Conservation (phyloP, 495 filamentous ascomycete species). For the Physcia stellaris region DNA sequence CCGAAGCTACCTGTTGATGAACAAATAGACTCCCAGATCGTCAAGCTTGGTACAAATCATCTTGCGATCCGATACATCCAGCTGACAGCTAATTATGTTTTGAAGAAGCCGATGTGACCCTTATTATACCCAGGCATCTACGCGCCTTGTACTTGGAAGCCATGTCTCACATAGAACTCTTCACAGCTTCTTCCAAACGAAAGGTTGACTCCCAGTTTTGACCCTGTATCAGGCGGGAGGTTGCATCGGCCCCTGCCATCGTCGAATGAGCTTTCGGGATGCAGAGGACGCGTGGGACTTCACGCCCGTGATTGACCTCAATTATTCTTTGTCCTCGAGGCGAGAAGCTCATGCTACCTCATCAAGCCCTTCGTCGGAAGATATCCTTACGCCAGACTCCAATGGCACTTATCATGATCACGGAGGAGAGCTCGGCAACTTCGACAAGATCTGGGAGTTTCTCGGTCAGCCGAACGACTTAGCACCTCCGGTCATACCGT, state of each 20-base stretch:
- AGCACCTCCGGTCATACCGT: constrained; percentile 11
- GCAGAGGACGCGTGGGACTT: constrained; percentile 29
- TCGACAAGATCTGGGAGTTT: constrained; percentile 26
- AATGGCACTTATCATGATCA: background rate
- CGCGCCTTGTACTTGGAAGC: too few relatives aligned
- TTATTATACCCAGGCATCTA: too few relatives aligned
- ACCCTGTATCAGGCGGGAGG: constrained; percentile 28
- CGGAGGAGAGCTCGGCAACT: constrained; percentile 25
- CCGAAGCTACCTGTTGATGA: too few relatives aligned
- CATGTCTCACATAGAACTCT: too few relatives aligned
- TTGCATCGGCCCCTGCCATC: constrained; percentile 9
- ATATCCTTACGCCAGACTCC: background rate
- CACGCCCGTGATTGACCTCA: constrained; percentile 32
- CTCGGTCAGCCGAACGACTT: constrained; percentile 19
- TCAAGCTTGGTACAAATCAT: too few relatives aligned
- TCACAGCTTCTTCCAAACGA: too few relatives aligned
- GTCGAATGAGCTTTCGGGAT: constrained; percentile 10
- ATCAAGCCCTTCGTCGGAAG: constrained; percentile 8
- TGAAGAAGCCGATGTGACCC: too few relatives aligned
- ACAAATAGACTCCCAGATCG: too few relatives aligned
- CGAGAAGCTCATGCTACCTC: background rate
- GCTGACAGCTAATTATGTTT: too few relatives aligned
- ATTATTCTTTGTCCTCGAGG: constrained; percentile 22
- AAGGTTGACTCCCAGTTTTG: too few relatives aligned
- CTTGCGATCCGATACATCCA: too few relatives aligned